These are phyloP conservation scores for Penicillium concentricum DNA, from an alignment of 2,329 filamentous ascomycete species.

Conservation along the genomic window DNA sequence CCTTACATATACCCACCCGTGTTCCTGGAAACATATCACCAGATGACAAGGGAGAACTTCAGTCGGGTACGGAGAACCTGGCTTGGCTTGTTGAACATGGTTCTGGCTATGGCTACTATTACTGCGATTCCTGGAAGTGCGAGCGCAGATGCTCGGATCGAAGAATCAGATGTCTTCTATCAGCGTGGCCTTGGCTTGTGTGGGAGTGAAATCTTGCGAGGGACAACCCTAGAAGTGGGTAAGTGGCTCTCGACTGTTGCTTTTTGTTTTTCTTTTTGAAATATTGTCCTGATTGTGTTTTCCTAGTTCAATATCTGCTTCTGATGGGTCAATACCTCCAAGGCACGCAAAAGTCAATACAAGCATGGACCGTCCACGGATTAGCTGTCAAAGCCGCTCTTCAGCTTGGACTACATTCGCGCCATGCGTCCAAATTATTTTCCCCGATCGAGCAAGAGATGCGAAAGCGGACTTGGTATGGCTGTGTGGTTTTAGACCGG, in stretches of 20 bases:
- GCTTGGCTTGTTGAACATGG: slow-evolving; percentile 33
- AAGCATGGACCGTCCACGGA: slow-evolving; percentile 57
- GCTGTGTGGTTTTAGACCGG: slow-evolving; percentile 50
- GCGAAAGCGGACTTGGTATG: slow-evolving; percentile 52
- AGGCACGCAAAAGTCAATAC: slow-evolving; percentile 53
- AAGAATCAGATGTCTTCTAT: slow-evolving; percentile 22
- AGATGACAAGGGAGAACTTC: slow-evolving; percentile 21
- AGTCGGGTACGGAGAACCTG: slow-evolving; percentile 27
- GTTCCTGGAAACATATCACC: slow-evolving; percentile 28
- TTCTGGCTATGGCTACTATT: slow-evolving; percentile 30
- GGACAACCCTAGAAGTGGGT: slow-evolving; percentile 27
- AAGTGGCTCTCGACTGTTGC: neutral
- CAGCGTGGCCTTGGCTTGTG: slow-evolving; percentile 23
- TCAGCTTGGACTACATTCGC: slow-evolving; percentile 53
- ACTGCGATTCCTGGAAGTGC: slow-evolving; percentile 10
- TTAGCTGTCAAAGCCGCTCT: slow-evolving; percentile 53
- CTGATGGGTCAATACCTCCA: slow-evolving; percentile 54
- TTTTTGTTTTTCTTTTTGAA: neutral
- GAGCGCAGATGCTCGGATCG: slow-evolving; percentile 8
- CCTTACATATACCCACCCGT: slow-evolving; percentile 29
- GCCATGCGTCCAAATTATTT: slow-evolving; percentile 37
- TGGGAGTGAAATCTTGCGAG: slow-evolving; percentile 19
- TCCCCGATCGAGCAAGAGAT: slow-evolving; percentile 48
- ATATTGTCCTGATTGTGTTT: neutral
- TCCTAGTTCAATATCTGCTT: slow-evolving; percentile 50